Evolutionary conservation across 2,329 filamentous ascomycete species (phyloP).

Genomic region (Colletotrichum sansevieriae): DNA sequence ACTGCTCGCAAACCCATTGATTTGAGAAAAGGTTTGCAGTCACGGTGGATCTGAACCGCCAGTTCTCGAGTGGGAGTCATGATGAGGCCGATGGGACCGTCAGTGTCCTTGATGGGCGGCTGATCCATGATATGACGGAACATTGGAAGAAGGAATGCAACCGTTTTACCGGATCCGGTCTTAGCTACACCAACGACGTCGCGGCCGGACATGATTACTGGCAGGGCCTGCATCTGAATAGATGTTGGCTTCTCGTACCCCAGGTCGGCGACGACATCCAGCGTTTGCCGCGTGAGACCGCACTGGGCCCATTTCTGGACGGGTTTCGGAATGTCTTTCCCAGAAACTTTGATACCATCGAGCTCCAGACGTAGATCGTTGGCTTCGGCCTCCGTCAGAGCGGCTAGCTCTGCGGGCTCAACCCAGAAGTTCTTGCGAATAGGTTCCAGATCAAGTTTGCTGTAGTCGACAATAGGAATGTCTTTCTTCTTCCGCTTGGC

Average conservation of each 20-base stretch:
- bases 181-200: conserved; percentile 98
- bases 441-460: conserved; percentile 84
- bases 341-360: conserved; percentile 94
- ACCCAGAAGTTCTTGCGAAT: conserved; percentile 97
- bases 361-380: conserved; percentile 86
- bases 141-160: conserved; percentile 96
- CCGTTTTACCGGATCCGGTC: conserved; percentile 96
- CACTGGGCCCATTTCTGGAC: conserved; percentile 98
- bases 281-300: conserved; percentile 85
- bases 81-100: conserved; percentile 89
- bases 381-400: conserved; percentile 88
- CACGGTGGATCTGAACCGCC: conserved; percentile 91
- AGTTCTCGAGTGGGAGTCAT: conserved; percentile 96
- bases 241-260: conserved; percentile 91
- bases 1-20: conserved; percentile 87
- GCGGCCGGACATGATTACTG: conserved; percentile 93
- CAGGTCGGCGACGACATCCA: conserved; percentile 85
- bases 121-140: conserved; percentile 98
- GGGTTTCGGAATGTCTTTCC: conserved; percentile 89
- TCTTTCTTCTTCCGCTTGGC: conserved; percentile 92
- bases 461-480: conserved; percentile 88
- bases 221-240: conserved; percentile 95
- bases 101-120: conserved; percentile 80
- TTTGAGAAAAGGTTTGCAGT: conserved; percentile 95
- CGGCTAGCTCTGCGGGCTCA: conserved; percentile 85